Conservation (phyloP, 192 early-diverging fungal genomes). For the Rhizophagus prolifer region DNA sequence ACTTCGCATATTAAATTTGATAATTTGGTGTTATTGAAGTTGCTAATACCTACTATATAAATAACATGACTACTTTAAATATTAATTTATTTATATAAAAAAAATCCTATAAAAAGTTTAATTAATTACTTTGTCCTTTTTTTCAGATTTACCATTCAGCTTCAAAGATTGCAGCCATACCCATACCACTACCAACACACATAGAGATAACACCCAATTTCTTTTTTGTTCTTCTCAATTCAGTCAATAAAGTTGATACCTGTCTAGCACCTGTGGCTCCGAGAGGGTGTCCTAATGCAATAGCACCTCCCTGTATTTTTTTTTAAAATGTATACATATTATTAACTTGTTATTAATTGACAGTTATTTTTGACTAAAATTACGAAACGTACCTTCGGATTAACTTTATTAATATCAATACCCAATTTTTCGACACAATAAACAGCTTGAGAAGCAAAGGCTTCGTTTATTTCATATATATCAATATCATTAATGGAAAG, state of each 20-base stretch:
- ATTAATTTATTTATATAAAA: too few species aligned
- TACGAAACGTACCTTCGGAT: slow-evolving; percentile 61
- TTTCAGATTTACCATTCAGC: slow-evolving; percentile 26
- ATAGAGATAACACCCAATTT: slow-evolving; percentile 41
- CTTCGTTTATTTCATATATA: slow-evolving; percentile 95
- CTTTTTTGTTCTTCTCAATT: slow-evolving; percentile 56
- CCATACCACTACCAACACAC: slow-evolving; percentile 45
- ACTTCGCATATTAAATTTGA: too few species aligned
- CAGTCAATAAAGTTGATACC: slow-evolving; percentile 90
- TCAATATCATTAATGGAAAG: slow-evolving; percentile 77
- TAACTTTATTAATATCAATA: slow-evolving; percentile 88
- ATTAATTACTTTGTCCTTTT: background rate
- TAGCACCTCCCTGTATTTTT: slow-evolving; percentile 78
- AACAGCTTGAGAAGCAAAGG: slow-evolving; percentile 96
- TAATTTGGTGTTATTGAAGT: too few species aligned
- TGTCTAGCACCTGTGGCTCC: slow-evolving; percentile 95
- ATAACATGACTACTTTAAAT: too few species aligned
- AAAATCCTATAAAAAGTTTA: too few species aligned
- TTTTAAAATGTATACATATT: background rate
- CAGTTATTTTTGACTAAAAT: background rate
- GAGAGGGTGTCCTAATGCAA: slow-evolving; percentile 95
- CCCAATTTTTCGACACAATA: slow-evolving; percentile 88
- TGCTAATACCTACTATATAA: too few species aligned
- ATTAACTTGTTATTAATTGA: background rate
- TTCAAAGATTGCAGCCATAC: slow-evolving; percentile 41